Percentiles rank a stretch among this genome's conserved stretches.
Evolutionary conservation across 345 rosid species (phyloP).

Genomic region (Alliaria petiolata): DNA sequence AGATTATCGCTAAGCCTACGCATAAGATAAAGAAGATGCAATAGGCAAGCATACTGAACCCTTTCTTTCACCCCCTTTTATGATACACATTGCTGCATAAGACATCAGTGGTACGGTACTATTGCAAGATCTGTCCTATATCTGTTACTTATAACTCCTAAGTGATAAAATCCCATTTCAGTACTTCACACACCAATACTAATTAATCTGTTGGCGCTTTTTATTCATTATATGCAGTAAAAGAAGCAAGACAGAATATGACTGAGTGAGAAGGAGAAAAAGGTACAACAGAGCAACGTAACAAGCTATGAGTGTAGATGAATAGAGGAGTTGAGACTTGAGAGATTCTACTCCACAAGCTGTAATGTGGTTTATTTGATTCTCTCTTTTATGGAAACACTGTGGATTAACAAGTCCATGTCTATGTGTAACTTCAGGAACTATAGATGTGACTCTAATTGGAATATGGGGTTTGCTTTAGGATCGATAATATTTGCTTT

Average conservation of each 20-base stretch:
- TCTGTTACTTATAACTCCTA: not conserved
- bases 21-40: slow-evolving; percentile 66
- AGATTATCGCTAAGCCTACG: slow-evolving; percentile 39
- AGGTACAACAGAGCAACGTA: not conserved
- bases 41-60: slow-evolving; percentile 43
- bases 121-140: not conserved
- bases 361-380: slow-evolving; percentile 9
- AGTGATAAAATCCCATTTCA: not conserved
- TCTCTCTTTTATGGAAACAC: not conserved
- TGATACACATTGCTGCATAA: not conserved
- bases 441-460: not conserved
- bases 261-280: not conserved
- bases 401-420: not conserved
- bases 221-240: not conserved
- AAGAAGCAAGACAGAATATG: not conserved
- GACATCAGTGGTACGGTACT: not conserved
- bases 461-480: not conserved
- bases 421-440: not conserved
- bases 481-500: not conserved
- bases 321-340: slow-evolving; percentile 6
- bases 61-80: too few relatives aligned
- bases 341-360: not conserved
- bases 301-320: not conserved
- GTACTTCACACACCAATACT: not conserved
- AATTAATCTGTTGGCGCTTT: not conserved